Conservation (phyloP, 1,284 basidiomycete genomes). For the Moesziomyces globuligerus region DNA sequence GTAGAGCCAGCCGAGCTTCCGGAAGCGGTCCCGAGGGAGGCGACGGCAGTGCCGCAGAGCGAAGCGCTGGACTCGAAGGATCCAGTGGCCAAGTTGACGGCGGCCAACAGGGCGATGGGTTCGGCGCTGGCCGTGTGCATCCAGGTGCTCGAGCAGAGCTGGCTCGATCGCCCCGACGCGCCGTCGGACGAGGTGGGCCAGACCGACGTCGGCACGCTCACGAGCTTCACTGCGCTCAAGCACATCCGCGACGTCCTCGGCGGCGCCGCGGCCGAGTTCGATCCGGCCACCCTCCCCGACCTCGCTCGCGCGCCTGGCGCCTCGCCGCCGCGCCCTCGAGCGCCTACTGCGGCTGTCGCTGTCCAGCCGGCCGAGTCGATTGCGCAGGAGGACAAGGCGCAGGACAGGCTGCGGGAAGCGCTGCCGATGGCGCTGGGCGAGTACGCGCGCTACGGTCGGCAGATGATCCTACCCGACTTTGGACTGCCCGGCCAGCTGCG, state of each 20-base stretch:
- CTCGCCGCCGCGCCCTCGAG: too few relatives aligned
- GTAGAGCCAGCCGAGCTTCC: slow-evolving; percentile 3
- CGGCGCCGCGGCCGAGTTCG: slow-evolving; percentile 48
- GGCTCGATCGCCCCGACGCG: slow-evolving; percentile 16
- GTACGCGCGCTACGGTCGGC: slow-evolving; percentile 90
- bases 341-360: too few relatives aligned
- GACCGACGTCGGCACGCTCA: slow-evolving; percentile 39
- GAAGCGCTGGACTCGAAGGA: slow-evolving; percentile 13
- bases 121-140: slow-evolving; percentile 43
- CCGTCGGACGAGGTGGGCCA: slow-evolving; percentile 13
- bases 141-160: slow-evolving; percentile 40
- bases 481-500: slow-evolving; percentile 82
- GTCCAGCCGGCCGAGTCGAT: too few relatives aligned
- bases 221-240: slow-evolving; percentile 58
- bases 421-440: slow-evolving; percentile 72
- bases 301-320: neutral
- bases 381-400: too few relatives aligned
- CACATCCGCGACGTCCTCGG: slow-evolving; percentile 58
- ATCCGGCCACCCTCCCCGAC: slow-evolving; percentile 39
- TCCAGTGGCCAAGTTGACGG: slow-evolving; percentile 24
- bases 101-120: slow-evolving; percentile 49
- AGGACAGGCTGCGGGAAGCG: too few relatives aligned
- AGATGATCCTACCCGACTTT: slow-evolving; percentile 93
- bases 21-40: neutral
- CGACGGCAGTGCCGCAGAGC: too few relatives aligned